Percentiles rank a stretch among this genome's conserved stretches.
Evolutionary conservation across 345 rosid species (phyloP).

Genomic region (Bruguiera gymnorhiza): DNA sequence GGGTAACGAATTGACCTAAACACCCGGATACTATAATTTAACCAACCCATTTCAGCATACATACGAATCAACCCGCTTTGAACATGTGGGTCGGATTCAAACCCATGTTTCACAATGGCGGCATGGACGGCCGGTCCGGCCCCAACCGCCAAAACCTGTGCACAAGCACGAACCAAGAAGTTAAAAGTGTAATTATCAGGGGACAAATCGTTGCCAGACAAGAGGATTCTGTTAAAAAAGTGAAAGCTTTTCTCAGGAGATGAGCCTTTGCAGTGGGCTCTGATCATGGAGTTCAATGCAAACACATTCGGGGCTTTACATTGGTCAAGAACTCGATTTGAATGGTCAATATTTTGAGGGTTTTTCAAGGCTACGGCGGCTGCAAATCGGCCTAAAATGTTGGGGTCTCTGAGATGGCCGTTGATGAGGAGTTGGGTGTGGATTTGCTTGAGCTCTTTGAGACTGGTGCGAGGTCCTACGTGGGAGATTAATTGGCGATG

Average conservation of each 20-base stretch:
- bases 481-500: conserved; percentile 25
- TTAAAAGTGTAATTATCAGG: conserved; percentile 66
- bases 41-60: conserved; percentile 51
- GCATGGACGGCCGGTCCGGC: conserved; percentile 43
- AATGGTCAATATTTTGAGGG: conserved; percentile 42
- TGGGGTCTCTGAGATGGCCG: conserved; percentile 40
- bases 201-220: conserved; percentile 21
- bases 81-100: conserved; percentile 52
- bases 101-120: conserved; percentile 44
- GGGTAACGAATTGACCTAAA: conserved; percentile 38
- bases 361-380: conserved; percentile 47
- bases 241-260: conserved; percentile 42
- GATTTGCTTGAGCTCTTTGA: conserved; percentile 45
- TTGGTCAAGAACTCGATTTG: conserved; percentile 40
- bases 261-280: conserved; percentile 51
- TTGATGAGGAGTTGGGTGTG: conserved; percentile 49
- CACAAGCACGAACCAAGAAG: conserved; percentile 52
- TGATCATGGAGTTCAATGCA: conserved; percentile 55
- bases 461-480: conserved; percentile 24
- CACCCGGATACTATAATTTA: conserved; percentile 40
- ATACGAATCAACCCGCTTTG: conserved; percentile 51
- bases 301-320: conserved; percentile 47
- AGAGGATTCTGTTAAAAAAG: conserved; percentile 34
- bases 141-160: conserved; percentile 28
- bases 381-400: conserved; percentile 47